Evolutionary conservation across 2,329 filamentous ascomycete species (phyloP).

Genomic region (Neurospora crassa): DNA sequence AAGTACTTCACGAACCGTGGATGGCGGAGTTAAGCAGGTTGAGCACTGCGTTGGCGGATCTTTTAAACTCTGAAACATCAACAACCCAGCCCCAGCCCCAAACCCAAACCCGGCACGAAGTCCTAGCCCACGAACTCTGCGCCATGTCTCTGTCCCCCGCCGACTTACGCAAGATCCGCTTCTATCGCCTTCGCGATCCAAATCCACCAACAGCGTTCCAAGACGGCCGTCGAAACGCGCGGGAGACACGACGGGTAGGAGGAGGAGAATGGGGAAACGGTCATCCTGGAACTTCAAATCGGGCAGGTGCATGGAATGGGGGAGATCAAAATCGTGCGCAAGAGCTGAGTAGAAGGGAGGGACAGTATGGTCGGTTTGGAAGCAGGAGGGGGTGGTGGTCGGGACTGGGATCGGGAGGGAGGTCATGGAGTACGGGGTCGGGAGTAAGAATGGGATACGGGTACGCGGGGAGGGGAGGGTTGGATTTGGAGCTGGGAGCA

Average conservation of each 20-base stretch:
- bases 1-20: background rate
- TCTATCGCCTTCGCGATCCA: background rate
- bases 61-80: background rate
- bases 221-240: background rate
- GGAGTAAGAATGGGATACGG: too few species aligned
- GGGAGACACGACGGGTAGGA: background rate
- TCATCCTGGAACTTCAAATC: background rate
- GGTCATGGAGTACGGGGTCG: too few species aligned
- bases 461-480: too few species aligned
- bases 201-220: background rate
- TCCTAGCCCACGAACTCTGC: background rate
- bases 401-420: too few species aligned
- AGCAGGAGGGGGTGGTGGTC: background rate
- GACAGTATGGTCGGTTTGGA: background rate
- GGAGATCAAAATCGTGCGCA: too few species aligned
- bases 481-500: background rate
- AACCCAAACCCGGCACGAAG: background rate
- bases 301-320: too few species aligned
- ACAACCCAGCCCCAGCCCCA: background rate
- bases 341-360: background rate
- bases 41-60: background rate
- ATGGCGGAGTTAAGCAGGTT: background rate
- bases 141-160: fast-evolving
- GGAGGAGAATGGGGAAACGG: background rate
- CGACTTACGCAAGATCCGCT: background rate